A percentile compares a stretch with the other conserved stretches of the same genome.
Conservation (phyloP, 1,284 basidiomycete genomes). For the Pseudozyma tsukubaensis region DNA sequence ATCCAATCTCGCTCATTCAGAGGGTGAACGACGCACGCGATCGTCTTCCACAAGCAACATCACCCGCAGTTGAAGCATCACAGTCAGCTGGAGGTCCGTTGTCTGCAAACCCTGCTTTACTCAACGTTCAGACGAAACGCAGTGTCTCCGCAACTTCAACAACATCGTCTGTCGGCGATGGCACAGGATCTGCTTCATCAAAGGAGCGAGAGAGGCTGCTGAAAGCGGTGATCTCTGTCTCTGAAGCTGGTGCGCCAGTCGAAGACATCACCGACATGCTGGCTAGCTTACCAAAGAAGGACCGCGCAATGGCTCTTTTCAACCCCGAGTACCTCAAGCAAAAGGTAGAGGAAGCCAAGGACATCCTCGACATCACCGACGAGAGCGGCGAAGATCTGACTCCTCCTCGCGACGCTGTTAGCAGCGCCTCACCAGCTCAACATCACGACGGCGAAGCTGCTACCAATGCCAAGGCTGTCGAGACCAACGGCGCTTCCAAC, state of each 20-base stretch:
- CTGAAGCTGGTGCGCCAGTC: constrained; percentile 44
- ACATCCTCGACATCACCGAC: constrained; percentile 73
- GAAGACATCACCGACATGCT: constrained; percentile 76
- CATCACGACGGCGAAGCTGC: neutral
- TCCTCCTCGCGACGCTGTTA: neutral
- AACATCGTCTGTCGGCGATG: constrained; percentile 35
- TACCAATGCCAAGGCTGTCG: neutral
- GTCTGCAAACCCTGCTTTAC: constrained; percentile 17
- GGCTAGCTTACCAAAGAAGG: constrained; percentile 85
- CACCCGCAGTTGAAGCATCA: neutral
- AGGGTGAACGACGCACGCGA: constrained; percentile 71
- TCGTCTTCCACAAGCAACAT: constrained; percentile 20
- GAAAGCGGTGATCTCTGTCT: constrained; percentile 70
- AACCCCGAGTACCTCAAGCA: constrained; percentile 81
- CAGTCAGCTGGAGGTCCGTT: constrained; percentile 1
- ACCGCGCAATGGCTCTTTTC: constrained; percentile 88
- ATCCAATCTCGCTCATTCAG: constrained; percentile 75
- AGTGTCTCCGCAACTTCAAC: constrained; percentile 7
- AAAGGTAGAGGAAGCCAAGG: constrained; percentile 84
- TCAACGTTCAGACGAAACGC: constrained; percentile 35
- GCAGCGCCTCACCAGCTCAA: neutral
- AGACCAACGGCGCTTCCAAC: constrained; percentile 37
- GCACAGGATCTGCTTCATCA: constrained; percentile 27
- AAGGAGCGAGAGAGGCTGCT: constrained; percentile 76
- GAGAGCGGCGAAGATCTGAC: constrained; percentile 34